Evolutionary conservation across 495 filamentous ascomycete species (phyloP).

Genomic region (Penicillium lividum): DNA sequence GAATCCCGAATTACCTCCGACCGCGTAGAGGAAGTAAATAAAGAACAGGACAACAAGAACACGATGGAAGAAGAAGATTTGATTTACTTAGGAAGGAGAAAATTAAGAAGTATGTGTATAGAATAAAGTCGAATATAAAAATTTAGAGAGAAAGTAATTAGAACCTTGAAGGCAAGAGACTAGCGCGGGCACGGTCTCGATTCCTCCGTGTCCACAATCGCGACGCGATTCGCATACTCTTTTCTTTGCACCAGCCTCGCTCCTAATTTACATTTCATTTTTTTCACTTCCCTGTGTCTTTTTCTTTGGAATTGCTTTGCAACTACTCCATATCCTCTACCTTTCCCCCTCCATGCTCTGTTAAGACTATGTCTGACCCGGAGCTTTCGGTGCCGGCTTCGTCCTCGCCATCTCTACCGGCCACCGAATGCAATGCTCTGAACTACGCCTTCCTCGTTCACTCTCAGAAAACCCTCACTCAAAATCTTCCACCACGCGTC

Average conservation of each 20-base stretch:
- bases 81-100: no score
- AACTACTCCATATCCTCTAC: conserved; percentile 16
- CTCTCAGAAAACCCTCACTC: conserved; percentile 63
- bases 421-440: conserved; percentile 39
- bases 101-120: no score
- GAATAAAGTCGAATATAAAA: no score
- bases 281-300: conserved; percentile 11
- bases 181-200: conserved; percentile 36
- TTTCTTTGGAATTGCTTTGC: conserved; percentile 7
- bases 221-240: conserved; percentile 40
- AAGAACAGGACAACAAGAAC: not conserved
- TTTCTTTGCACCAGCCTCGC: conserved; percentile 24
- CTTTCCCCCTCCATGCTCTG: conserved; percentile 22
- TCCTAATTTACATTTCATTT: conserved; percentile 12
- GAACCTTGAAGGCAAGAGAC: conserved; percentile 24
- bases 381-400: conserved; percentile 37
- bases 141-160: not conserved
- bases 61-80: no score
- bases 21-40: conserved; percentile 17
- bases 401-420: conserved; percentile 40
- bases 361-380: conserved; percentile 39
- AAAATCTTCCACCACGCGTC: conserved; percentile 62
- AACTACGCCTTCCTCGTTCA: conserved; percentile 69
- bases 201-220: conserved; percentile 43
- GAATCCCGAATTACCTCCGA: conserved; percentile 22